A percentile compares a stretch with the other conserved stretches of the same genome.
Evolutionary conservation across 139 green algal genomes (phyloP).

Genomic region (Coelastrella sp.): DNA sequence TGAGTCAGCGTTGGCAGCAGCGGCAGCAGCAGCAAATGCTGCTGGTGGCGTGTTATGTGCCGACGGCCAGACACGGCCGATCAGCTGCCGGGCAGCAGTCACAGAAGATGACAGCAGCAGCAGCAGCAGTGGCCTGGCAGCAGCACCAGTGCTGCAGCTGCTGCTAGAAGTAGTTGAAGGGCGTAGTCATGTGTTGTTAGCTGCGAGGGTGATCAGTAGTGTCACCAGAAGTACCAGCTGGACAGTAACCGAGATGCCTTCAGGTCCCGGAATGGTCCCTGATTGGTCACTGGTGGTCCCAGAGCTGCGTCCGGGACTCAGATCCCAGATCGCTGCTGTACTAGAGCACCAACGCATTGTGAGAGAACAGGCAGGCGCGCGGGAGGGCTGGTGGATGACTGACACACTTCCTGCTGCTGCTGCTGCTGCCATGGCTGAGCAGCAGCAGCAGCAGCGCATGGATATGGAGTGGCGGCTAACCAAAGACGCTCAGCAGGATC

Average conservation of each 20-base stretch:
- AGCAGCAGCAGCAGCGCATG: neutral
- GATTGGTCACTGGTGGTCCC: constrained; percentile 15
- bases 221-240: neutral
- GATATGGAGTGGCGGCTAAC: neutral
- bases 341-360: constrained; percentile 22
- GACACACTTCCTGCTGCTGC: neutral
- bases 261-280: neutral
- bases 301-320: neutral
- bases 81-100: neutral
- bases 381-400: constrained; percentile 34
- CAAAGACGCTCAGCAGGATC: neutral
- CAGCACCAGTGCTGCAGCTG: constrained; percentile 5
- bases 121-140: constrained; percentile 10
- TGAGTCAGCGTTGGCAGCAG: constrained; percentile 30
- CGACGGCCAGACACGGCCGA: neutral
- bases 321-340: neutral
- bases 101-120: neutral
- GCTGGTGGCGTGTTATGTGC: constrained; percentile 3
- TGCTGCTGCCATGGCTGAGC: constrained; percentile 9
- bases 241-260: neutral
- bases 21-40: constrained; percentile 34
- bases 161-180: constrained; percentile 38
- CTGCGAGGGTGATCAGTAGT: neutral
- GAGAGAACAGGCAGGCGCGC: neutral
- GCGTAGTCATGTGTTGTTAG: constrained; percentile 4